Base-by-base conservation (phyloP, 345 rosid genomes). In the Lepidium sativum region DNA sequence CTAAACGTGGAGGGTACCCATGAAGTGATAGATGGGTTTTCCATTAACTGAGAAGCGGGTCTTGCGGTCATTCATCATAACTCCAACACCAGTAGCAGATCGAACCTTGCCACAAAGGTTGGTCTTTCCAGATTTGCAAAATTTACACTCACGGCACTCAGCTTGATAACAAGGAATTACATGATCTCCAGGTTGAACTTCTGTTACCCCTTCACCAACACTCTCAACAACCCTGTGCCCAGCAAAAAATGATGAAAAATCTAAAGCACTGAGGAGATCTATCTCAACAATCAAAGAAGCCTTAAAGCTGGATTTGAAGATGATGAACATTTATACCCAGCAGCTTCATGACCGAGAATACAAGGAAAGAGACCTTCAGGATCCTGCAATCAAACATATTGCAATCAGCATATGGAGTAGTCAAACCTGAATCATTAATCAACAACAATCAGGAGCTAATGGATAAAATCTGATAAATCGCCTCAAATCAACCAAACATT, bases 1-100 rank as follows among this genome's bases (percentile, higher is more conserved):
- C 97, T 91, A 73, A 95, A 91, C 13, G 99, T 95, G 2, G 99
- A 95, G 69, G n/a, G 96, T 91, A 37, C 99, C 99, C 99, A 95
- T 95, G 84, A 95, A 91, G 71, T 95, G 99, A 55, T 88, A 88
- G 42, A 91, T 81, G 1, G 89, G 88, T 55, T 86, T 91, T 41
- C 97, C 97, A 65, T 91, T 88, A 37, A 86, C 68, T 1, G 94
- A 88, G 84, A 95, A 95, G 14, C 96, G 91, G 47, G 87, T 79
- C 71, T 91, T 85, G 0, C 78, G 81, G 79, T 95, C 99, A 60
- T 69, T 88, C 96, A 95, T 81, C 99, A 95, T 91, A 67, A 95
- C 76, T 16, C 99, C 97, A 77, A 67, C 95, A 20, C 99, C 97
- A 73, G 99, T 95, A 35, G 99, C 97, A 6, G 78, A 71, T 56